Conservation (phyloP, 2,329 filamentous ascomycete genomes). For the Rosellinia necatrix region DNA sequence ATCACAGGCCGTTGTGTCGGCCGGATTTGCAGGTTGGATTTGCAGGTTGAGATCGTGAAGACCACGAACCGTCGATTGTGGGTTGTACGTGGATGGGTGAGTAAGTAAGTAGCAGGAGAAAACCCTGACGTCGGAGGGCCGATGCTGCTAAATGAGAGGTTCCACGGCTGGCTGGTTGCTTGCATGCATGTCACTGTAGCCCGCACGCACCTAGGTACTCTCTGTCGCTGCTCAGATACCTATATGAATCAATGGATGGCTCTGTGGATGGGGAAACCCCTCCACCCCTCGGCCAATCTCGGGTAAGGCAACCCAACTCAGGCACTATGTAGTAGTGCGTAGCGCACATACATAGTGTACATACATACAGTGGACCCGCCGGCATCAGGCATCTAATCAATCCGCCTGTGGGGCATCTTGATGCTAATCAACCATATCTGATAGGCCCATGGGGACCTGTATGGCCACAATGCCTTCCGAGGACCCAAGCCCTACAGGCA, state of each 20-base stretch:
- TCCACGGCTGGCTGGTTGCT: neutral
- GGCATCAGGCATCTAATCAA: too few species aligned
- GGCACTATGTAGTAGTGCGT: too few species aligned
- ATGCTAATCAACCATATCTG: conserved; percentile 1
- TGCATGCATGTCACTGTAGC: conserved; percentile 11
- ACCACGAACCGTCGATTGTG: too few species aligned
- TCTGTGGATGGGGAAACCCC: neutral
- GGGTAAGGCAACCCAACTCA: conserved; percentile 25
- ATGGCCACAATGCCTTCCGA: neutral
- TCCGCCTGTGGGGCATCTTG: neutral
- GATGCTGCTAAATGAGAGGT: conserved; percentile 2
- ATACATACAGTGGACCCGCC: conserved; percentile 2
- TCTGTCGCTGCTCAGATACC: neutral
- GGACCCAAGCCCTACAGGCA: conserved; percentile 8
- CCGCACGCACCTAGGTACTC: too few species aligned
- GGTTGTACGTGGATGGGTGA: neutral
- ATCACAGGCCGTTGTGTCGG: neutral
- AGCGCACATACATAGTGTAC: too few species aligned
- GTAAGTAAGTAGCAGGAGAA: neutral
- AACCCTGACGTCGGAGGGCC: conserved; percentile 20
- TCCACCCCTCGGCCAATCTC: conserved; percentile 36
- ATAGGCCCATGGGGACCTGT: neutral
- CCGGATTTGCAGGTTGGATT: neutral
- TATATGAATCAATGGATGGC: neutral
- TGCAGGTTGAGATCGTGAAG: too few species aligned